Evolutionary conservation across 2,329 filamentous ascomycete species (phyloP).

Genomic region (Simplicillium sp.): DNA sequence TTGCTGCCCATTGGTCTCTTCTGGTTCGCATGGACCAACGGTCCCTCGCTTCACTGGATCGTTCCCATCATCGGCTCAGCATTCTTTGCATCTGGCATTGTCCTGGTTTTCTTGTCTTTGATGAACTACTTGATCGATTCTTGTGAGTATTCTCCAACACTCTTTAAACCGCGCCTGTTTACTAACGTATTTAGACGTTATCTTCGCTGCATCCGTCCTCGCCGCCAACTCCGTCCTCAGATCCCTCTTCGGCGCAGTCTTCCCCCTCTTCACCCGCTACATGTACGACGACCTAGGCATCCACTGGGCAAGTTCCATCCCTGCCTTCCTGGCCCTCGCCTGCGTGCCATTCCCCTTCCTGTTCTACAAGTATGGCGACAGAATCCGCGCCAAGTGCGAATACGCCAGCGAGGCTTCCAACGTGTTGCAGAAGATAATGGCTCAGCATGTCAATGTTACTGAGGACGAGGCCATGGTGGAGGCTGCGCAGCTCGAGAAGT

Average conservation of each 20-base stretch:
- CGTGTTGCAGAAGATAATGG: constrained; percentile 39
- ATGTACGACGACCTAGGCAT: constrained; percentile 55
- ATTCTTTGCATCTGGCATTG: constrained; percentile 45
- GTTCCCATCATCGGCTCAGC: constrained; percentile 34
- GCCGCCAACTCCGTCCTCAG: constrained; percentile 65
- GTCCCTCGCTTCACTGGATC: constrained; percentile 44
- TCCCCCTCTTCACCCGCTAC: constrained; percentile 60
- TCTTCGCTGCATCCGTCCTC: constrained; percentile 67
- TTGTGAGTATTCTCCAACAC: constrained; percentile 22
- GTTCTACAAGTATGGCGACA: constrained; percentile 61
- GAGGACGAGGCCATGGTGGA: constrained; percentile 9
- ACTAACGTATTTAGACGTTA: constrained; percentile 37
- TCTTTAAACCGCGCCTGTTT: neutral
- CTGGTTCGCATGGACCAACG: constrained; percentile 58
- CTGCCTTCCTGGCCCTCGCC: constrained; percentile 62
- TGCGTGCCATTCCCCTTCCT: constrained; percentile 69
- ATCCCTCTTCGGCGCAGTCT: constrained; percentile 61
- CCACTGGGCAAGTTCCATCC: constrained; percentile 67
- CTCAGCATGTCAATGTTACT: constrained; percentile 17
- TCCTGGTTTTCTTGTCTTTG: constrained; percentile 56
- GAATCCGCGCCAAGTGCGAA: constrained; percentile 58
- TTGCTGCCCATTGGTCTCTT: constrained; percentile 51
- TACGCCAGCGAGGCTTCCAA: constrained; percentile 58
- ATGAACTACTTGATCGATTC: constrained; percentile 62
- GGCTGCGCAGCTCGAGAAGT: neutral